Base-by-base conservation (phyloP, 1,284 basidiomycete genomes). In the Cutaneotrichosporon curvatum region DNA sequence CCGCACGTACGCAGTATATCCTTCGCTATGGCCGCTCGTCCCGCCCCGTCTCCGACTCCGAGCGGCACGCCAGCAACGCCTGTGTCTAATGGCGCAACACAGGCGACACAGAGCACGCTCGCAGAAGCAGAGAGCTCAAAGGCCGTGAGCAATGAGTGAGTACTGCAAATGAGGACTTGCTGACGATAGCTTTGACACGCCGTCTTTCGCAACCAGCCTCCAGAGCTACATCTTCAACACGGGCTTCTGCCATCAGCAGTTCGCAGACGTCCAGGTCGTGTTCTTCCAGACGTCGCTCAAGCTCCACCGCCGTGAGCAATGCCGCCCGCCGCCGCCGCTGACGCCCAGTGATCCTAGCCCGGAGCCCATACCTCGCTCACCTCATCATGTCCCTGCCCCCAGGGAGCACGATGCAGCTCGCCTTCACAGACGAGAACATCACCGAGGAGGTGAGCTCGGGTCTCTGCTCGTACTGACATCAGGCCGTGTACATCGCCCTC, bases 361-460 rank as follows among this genome's bases (percentile, higher is more conserved):
- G 84, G 46, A 88, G 85, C 31, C 87, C 88, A 37, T 87, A 81
- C 71, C 79, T 90, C 59, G 84, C 82, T 35, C 86, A 87, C 65
- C 74, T 88, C 57, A 85, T 91, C 81, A 81, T 48, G 35, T 54
- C 57, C 50, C 59, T 61, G 37, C 82, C 55, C 81, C 84, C 56
- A 78, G 84, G 50, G 77, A 81, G 51, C 78, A 76, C 70, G 49
- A 79, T 90, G 56, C 83, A 82, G 64, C 79, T 89, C 46, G 77
- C 81, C 51, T 74, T 89, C 56, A 81, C 83, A 53, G 80, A 83
- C 55, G 82, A 84, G 56, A 84, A 82, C 68, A 80, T 90, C 50
- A 86, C 84, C 20, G 79, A 82, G 62, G 85, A 89, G 76, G 87
- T 87, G 70, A 52, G 81, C 72, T 40, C 8, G 14, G 18, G 21